Percentiles rank a stretch among this genome's conserved stretches.
Conservation (phyloP, 83 land plant genomes). For the Picea mariana region DNA sequence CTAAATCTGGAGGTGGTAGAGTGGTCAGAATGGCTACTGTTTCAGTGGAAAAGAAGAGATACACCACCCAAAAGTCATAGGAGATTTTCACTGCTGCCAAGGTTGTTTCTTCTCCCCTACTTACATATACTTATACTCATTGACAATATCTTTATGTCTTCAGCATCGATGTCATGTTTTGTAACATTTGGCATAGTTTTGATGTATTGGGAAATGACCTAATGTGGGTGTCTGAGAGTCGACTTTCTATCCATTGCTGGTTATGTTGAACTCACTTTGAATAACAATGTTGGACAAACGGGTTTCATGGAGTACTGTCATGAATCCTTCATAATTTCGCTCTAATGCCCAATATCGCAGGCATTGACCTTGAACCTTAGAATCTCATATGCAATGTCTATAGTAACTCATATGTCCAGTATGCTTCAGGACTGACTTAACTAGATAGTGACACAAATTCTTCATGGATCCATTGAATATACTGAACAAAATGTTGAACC, state of each 20-base stretch:
- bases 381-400: not conserved
- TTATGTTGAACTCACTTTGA: not conserved
- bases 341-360: not conserved
- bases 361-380: not conserved
- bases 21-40: conserved; percentile 43
- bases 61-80: conserved; percentile 72
- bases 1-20: not conserved
- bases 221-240: not conserved
- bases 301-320: not conserved
- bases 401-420: not conserved
- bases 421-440: not conserved
- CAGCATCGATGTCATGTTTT: not conserved
- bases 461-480: no score
- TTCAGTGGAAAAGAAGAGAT: conserved; percentile 64
- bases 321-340: not conserved
- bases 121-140: not conserved
- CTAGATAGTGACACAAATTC: not conserved
- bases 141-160: not conserved
- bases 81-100: conserved; percentile 81
- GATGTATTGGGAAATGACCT: not conserved
- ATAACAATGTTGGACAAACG: not conserved
- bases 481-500: not conserved
- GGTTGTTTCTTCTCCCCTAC: conserved; percentile 34
- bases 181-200: not conserved
- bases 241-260: not conserved